Evolutionary conservation across 78 protist species (phyloP), one percentile per base, ranked within the genome.

Genomic region (Cavenderia fasciculata): DNA sequence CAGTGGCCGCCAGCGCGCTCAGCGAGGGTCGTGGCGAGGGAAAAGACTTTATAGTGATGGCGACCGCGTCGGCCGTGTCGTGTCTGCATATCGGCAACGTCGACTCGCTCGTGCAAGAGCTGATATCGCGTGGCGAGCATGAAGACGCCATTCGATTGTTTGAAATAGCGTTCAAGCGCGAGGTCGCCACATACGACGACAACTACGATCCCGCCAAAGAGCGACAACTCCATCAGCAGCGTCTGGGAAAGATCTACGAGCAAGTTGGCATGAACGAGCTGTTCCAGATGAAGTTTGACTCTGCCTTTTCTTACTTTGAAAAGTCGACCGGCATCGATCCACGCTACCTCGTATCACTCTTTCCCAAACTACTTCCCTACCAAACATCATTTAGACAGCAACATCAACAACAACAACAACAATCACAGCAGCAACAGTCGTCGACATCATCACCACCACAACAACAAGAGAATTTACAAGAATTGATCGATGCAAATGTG

Each of bases 211-310:
- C 90, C 34, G 66, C 72, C 0, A 31, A 33, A 11, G 90, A 82
- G 49, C 38, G 36, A n/a, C 47, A 11, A n/a, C 10, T 54, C 18
- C 65, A 82, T 27, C 23, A 68, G 40, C 29, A 52, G 3, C 29
- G 90, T 27, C 46, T 82, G 4, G 46, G 61, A 0, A 82, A 82
- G 65, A 49, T 82, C 23, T 82, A 82, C 25, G 90, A 82, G 54
- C 36, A 52, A 14, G 61, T 51, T 4, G 90, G 69, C n/a, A 52
- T 82, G 69, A 23, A 59, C 0, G 90, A 82, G 43, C 44, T 82
- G 43, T 29, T 41, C 44, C 72, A 70, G 29, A 18, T 82, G 11
- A 49, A 63, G 29, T 82, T 82, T 47, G 25, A 41, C 25, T 12
- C 71, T 1, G 66, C 90, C 0, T 68, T 82, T 41, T 33, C 33